These are phyloP conservation scores for Wickerhamomyces pijperi DNA, from an alignment of 805 yeast species.

Conservation along the genomic window DNA sequence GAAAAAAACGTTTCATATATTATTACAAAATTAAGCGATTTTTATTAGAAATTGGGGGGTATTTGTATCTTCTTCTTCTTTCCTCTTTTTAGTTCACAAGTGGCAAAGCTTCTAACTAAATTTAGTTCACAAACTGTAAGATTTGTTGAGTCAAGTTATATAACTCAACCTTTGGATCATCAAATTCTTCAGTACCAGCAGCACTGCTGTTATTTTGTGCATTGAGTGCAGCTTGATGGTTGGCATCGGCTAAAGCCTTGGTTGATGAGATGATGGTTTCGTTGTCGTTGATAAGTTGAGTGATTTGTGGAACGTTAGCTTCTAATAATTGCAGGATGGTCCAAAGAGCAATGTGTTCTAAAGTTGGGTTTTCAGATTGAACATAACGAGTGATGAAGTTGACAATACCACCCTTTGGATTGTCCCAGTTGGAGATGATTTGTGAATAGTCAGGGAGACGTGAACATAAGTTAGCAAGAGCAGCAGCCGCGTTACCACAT, in stretches of 20 bases:
- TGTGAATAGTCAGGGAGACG: slow-evolving; percentile 76
- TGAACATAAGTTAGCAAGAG: slow-evolving; percentile 89
- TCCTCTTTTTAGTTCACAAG: no score
- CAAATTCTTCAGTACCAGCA: slow-evolving; percentile 32
- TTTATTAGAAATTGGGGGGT: no score
- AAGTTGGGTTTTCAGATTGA: slow-evolving; percentile 78
- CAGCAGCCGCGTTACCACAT: slow-evolving; percentile 97
- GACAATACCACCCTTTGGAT: slow-evolving; percentile 74
- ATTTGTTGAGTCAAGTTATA: slow-evolving; percentile 61
- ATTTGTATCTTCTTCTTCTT: no score
- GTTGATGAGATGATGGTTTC: slow-evolving; percentile 43
- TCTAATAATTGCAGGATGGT: slow-evolving; percentile 88
- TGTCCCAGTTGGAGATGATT: slow-evolving; percentile 67
- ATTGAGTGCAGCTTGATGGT: slow-evolving; percentile 21
- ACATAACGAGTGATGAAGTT: slow-evolving; percentile 77
- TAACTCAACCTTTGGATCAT: slow-evolving; percentile 54
- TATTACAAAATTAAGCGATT: no score
- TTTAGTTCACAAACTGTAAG: slow-evolving; percentile 31
- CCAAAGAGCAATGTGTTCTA: slow-evolving; percentile 97
- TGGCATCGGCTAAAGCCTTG: slow-evolving; percentile 31
- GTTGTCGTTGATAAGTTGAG: slow-evolving; percentile 42
- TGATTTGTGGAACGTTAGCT: slow-evolving; percentile 59
- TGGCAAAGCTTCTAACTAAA: no score
- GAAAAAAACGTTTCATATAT: no score
- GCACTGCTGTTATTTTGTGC: slow-evolving; percentile 18